phyloP scores from a whole-genome alignment of 1,139 yeast species.

The Taiozyma sp. region DNA sequence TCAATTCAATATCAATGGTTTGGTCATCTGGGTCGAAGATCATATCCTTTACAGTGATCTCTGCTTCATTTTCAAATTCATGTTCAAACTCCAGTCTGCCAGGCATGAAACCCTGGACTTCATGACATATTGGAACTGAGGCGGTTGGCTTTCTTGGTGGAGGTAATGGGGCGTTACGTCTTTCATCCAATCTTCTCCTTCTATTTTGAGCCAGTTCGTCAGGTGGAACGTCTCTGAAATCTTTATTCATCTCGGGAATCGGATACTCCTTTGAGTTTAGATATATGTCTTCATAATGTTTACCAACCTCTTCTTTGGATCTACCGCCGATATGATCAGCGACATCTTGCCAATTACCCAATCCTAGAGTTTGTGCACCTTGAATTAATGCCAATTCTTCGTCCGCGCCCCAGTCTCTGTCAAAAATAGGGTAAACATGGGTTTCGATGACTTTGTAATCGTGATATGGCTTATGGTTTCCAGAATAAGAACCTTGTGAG shows the following conservation, averaged over 20 bases:
- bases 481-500: constrained; percentile 75
- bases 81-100: constrained; percentile 95
- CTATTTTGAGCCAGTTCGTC: constrained; percentile 66
- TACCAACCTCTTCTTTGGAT: constrained; percentile 84
- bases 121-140: constrained; percentile 94
- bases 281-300: constrained; percentile 73
- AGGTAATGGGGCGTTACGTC: constrained; percentile 65
- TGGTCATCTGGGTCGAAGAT: constrained; percentile 91
- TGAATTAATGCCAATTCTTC: constrained; percentile 86
- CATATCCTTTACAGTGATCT: constrained; percentile 90
- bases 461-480: constrained; percentile 91
- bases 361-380: constrained; percentile 87
- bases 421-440: constrained; percentile 90
- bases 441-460: constrained; percentile 91
- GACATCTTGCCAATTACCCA: constrained; percentile 97
- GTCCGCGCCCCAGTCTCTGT: constrained; percentile 96
- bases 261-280: constrained; percentile 73
- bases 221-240: constrained; percentile 52
- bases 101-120: constrained; percentile 97
- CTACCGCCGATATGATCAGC: constrained; percentile 94
- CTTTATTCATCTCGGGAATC: constrained; percentile 70
- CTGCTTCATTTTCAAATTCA: constrained; percentile 97
- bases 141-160: constrained; percentile 87
- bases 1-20: constrained; percentile 82
- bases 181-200: constrained; percentile 64